Conservation (phyloP, 441 rosid genomes). For the Euphorbia schlechtendalii region DNA sequence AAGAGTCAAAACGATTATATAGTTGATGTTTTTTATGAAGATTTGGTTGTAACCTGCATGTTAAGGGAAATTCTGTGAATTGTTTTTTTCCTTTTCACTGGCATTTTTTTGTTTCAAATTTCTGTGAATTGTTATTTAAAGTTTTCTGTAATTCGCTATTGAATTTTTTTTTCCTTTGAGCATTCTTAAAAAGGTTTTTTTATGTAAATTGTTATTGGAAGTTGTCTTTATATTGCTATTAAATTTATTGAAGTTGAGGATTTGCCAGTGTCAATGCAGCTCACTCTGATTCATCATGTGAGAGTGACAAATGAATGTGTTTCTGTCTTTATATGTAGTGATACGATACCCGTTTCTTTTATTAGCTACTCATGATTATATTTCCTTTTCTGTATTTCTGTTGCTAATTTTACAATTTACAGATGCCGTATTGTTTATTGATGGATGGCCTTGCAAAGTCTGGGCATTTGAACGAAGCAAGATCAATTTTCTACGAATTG, state of each 20-base stretch:
- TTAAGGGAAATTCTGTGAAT: neutral
- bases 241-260: neutral
- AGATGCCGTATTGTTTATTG: constrained; percentile 89
- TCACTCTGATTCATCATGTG: neutral
- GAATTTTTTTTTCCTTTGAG: neutral
- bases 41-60: constrained; percentile 1
- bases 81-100: too few species aligned
- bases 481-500: constrained; percentile 50
- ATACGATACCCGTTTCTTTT: neutral
- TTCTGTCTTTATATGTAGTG: neutral
- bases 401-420: constrained; percentile 20
- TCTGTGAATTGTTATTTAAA: too few species aligned
- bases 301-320: neutral
- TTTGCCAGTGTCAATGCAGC: constrained; percentile 3
- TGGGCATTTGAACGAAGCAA: constrained; percentile 67
- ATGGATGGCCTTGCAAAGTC: constrained; percentile 89
- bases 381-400: constrained; percentile 6
- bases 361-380: neutral
- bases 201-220: too few species aligned
- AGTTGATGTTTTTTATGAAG: neutral
- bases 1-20: neutral
- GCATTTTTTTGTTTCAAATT: too few species aligned
- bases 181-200: too few species aligned
- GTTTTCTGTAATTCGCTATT: neutral
- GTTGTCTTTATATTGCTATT: too few species aligned